A percentile compares a stretch with the other conserved stretches of the same genome.
These are phyloP conservation scores for Magnolia sinica DNA, from an alignment of 164 flowering plant species.

Conservation along the genomic window DNA sequence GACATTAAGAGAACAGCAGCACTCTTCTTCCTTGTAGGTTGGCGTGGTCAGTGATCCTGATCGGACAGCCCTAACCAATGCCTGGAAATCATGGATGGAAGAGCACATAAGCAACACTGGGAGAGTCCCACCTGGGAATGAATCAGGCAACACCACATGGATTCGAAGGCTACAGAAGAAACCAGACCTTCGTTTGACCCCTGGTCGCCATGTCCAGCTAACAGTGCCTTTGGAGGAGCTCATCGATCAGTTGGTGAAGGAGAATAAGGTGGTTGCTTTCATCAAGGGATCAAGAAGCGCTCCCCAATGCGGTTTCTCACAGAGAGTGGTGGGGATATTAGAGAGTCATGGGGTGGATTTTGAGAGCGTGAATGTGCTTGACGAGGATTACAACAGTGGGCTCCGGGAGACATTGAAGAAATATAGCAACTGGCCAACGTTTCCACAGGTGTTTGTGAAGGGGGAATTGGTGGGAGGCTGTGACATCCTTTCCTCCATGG, in stretches of 20 bases:
- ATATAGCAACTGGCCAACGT: conserved; percentile 97
- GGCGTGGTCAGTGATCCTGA: conserved; percentile 74
- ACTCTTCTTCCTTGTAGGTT: conserved; percentile 39
- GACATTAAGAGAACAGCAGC: not conserved
- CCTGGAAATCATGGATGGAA: conserved; percentile 99
- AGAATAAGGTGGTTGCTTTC: conserved; percentile 89
- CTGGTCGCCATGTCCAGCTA: conserved; percentile 79
- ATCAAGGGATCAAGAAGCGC: conserved; percentile 94
- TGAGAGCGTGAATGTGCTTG: conserved; percentile 87
- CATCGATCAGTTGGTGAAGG: conserved; percentile 78
- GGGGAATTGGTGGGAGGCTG: conserved; percentile 87
- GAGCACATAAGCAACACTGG: conserved; percentile 76
- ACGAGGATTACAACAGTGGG: conserved; percentile 79
- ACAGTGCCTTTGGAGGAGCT: conserved; percentile 82
- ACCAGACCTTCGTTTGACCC: conserved; percentile 82
- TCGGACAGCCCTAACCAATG: conserved; percentile 63
- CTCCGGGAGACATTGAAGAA: conserved; percentile 78
- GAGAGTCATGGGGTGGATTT: conserved; percentile 68
- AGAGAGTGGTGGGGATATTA: conserved; percentile 76
- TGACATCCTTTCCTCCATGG: conserved; percentile 84
- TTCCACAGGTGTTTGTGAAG: conserved; percentile 82
- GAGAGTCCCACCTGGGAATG: conserved; percentile 91
- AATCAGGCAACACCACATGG: conserved; percentile 86
- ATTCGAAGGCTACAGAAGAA: conserved; percentile 59
- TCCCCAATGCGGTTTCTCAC: conserved; percentile 93